Base-by-base conservation (phyloP, 768 basidiomycete genomes). In the Leucocoprinus sp. region DNA sequence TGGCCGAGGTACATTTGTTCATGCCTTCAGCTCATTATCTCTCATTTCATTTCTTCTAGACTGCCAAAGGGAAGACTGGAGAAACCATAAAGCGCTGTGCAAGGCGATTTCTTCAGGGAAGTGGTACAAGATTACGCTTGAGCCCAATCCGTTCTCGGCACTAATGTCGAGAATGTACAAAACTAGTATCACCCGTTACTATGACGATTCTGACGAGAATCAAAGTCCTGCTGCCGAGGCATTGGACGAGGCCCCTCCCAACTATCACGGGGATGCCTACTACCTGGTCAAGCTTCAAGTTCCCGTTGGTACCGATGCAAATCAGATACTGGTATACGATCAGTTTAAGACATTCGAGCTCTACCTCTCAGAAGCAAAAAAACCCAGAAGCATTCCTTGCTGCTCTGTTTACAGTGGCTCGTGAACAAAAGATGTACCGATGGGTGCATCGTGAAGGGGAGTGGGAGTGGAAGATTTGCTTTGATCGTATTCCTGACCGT, bases 21-120 rank as follows among this genome's bases (percentile, higher is more conserved):
- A 19, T 22, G n/a, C 15, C 43, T 14, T 28, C 31, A 4, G 31
- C 31, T 31, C 31, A 31, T 4, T 11, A 31, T 41, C 27, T 29
- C 19, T 14, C 18, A 5, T 19, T 19, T 47, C 24, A 37, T 14
- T 33, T 14, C 5, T n/a, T 33, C 37, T 33, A 69, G 70, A 63
- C 35, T 72, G 71, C 40, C 72, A 72, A 50, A 60, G 46, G n/a
- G 54, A 49, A 19, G 67, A 72, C 50, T 74, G 71, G 71, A 58
- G 59, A 24, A 50, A 55, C 7, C 71, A 72, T 55, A 70, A 67
- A 54, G 37, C 43, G 0, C 43, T 55, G 1, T 74, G 71, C 50
- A 59, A 54, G 11, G 59, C 68, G 2, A 59, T 74, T 34, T 60
- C 63, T 49, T 64, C 65, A 23, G 70, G 66, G 1, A 62, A 60